Evolutionary conservation across 2,329 filamentous ascomycete species (phyloP).

Genomic region (Aspergillus sp.): DNA sequence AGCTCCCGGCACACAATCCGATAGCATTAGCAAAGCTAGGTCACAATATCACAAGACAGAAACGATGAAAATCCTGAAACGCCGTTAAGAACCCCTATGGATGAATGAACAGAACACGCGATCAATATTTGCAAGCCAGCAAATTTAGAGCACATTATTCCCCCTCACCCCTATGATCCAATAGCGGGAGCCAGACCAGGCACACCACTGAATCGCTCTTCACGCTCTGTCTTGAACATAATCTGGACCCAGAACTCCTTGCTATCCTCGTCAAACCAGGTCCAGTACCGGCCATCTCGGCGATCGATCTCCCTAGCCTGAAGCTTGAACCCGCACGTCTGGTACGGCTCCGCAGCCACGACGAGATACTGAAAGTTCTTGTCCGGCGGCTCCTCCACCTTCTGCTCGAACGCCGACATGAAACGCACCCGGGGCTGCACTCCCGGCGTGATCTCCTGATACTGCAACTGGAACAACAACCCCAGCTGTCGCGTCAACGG

Average conservation of each 20-base stretch:
- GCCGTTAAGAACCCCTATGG: slow-evolving; percentile 10
- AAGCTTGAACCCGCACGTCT: slow-evolving; percentile 95
- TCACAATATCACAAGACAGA: slow-evolving; percentile 9
- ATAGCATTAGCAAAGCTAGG: background rate
- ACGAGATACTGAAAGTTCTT: slow-evolving; percentile 93
- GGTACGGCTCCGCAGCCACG: slow-evolving; percentile 94
- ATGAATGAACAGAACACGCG: slow-evolving; percentile 5
- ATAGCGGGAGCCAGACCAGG: slow-evolving; percentile 58
- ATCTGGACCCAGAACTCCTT: slow-evolving; percentile 98
- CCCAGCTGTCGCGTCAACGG: slow-evolving; percentile 85
- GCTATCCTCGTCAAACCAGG: slow-evolving; percentile 90
- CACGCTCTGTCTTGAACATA: slow-evolving; percentile 97
- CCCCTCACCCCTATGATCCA: slow-evolving; percentile 25
- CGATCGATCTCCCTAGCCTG: slow-evolving; percentile 91
- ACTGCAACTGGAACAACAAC: slow-evolving; percentile 92
- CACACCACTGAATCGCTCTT: slow-evolving; percentile 77
- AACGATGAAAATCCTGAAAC: slow-evolving; percentile 13
- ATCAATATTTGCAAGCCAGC: slow-evolving; percentile 2
- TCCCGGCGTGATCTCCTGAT: slow-evolving; percentile 79
- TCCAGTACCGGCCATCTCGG: slow-evolving; percentile 83
- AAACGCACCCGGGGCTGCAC: slow-evolving; percentile 83
- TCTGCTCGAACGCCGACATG: slow-evolving; percentile 97
- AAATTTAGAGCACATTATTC: background rate
- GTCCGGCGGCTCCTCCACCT: slow-evolving; percentile 85
- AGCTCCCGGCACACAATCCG: background rate